Evolutionary conservation across 345 rosid genomes (phyloP).

Genomic region (Syzygium aromaticum): DNA sequence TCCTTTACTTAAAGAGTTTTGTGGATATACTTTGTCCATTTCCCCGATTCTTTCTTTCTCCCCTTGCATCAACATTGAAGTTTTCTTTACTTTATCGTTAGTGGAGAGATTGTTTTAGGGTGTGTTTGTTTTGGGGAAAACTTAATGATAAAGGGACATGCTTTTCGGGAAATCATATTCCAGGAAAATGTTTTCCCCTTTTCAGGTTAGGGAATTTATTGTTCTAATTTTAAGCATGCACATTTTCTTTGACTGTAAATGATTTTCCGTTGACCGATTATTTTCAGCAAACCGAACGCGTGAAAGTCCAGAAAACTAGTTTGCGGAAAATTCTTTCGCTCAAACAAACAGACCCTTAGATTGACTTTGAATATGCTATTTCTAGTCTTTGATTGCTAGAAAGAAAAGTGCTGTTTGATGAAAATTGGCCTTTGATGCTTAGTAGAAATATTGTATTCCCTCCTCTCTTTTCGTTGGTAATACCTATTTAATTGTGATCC

Average conservation of each 20-base stretch:
- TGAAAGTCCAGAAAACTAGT: not conserved
- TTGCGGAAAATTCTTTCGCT: not conserved
- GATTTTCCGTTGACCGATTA: not conserved
- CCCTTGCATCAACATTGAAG: not conserved
- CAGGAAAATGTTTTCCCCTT: not conserved
- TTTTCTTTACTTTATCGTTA: not conserved
- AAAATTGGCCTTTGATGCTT: not conserved
- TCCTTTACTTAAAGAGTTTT: not conserved
- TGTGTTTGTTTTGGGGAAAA: not conserved
- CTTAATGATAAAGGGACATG: not conserved
- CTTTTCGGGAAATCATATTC: not conserved
- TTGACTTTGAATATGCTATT: not conserved
- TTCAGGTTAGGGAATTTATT: not conserved
- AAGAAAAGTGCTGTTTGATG: not conserved
- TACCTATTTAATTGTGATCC: not conserved
- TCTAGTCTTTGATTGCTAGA: not conserved
- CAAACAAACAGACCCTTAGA: not conserved
- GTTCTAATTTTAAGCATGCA: not conserved
- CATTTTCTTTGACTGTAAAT: not conserved
- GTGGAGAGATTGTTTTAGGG: not conserved
- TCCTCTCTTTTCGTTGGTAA: not conserved
- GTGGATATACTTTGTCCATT: not conserved
- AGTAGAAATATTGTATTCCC: not conserved
- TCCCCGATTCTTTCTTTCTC: not conserved
- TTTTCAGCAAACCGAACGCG: not conserved